Conservation (phyloP, 768 basidiomycete genomes). For the Suillus subaureus region DNA sequence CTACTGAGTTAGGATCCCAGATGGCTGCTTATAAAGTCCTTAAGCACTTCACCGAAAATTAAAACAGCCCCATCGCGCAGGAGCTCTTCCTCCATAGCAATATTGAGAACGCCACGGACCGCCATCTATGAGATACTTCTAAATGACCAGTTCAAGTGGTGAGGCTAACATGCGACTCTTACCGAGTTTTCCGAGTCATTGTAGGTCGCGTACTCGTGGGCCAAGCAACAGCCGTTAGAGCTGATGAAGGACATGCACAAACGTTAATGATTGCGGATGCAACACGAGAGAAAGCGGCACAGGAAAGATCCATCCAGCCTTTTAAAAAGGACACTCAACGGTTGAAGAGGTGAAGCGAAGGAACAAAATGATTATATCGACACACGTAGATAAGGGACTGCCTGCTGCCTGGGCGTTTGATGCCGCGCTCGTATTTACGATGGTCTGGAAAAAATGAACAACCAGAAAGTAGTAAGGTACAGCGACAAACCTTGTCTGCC, state of each 20-base stretch:
- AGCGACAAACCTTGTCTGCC: too few relatives aligned
- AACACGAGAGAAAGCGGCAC: conserved; percentile 65
- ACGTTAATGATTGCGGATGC: conserved; percentile 47
- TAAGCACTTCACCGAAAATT: conserved; percentile 61
- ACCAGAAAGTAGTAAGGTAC: too few relatives aligned
- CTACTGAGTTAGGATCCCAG: conserved; percentile 96
- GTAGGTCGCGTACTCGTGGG: conserved; percentile 67
- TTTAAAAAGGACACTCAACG: conserved; percentile 10
- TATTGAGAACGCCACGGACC: conserved; percentile 63
- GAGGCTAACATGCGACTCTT: conserved; percentile 40
- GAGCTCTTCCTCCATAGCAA: conserved; percentile 89
- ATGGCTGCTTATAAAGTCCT: conserved; percentile 72
- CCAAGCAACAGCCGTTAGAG: conserved; percentile 44
- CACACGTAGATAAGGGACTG: not conserved
- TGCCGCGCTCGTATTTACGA: too few relatives aligned
- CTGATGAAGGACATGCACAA: conserved; percentile 41
- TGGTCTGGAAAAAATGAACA: too few relatives aligned
- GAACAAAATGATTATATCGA: not conserved
- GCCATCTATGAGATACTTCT: conserved; percentile 69
- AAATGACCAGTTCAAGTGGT: conserved; percentile 5
- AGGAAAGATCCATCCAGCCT: conserved; percentile 64
- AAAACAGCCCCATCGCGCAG: conserved; percentile 83
- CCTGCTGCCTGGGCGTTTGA: too few relatives aligned
- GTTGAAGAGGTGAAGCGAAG: not conserved
- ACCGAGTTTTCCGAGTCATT: conserved; percentile 44